These are phyloP conservation scores for Pythium brachiatum DNA, from an alignment of 352 stramenopile species.

Conservation along the genomic window DNA sequence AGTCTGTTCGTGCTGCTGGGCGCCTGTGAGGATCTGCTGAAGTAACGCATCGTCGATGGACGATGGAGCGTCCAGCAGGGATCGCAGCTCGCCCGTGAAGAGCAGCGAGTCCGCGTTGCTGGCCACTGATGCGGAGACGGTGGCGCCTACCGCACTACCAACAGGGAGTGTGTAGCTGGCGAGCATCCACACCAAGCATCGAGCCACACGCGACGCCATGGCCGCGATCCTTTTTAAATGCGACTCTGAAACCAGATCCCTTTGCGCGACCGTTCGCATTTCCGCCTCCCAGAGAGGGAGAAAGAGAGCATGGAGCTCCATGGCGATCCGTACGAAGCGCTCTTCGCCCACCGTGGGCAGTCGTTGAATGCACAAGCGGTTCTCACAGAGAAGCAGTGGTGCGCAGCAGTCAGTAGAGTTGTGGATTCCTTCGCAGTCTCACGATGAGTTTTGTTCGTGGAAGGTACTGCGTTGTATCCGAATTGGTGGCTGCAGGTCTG, in stretches of 20 bases:
- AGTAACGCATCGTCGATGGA: conserved; percentile 12
- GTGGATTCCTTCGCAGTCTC: too few species aligned
- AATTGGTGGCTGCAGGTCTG: background rate
- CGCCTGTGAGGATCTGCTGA: conserved; percentile 18
- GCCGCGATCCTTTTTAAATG: background rate
- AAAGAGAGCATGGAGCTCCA: background rate
- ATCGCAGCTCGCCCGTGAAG: conserved; percentile 19
- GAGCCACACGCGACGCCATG: background rate
- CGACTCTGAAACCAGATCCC: background rate
- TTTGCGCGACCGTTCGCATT: background rate
- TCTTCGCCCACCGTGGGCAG: background rate
- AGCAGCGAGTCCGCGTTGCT: conserved; percentile 7
- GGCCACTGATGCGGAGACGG: background rate
- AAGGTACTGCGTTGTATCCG: conserved; percentile 8
- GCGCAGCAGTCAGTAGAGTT: too few species aligned
- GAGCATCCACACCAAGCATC: background rate
- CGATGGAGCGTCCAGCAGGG: conserved; percentile 2
- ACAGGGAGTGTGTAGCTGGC: background rate
- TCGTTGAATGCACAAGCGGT: background rate
- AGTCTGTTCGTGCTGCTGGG: conserved; percentile 17
- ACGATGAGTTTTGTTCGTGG: background rate
- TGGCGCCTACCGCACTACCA: too few species aligned
- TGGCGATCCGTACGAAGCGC: conserved; percentile 3
- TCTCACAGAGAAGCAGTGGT: conserved; percentile 18
- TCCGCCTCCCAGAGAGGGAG: too few species aligned